These are phyloP conservation scores for Mortierella alpina DNA, from an alignment of 192 early-diverging fungal genomes.

Conservation along the genomic window DNA sequence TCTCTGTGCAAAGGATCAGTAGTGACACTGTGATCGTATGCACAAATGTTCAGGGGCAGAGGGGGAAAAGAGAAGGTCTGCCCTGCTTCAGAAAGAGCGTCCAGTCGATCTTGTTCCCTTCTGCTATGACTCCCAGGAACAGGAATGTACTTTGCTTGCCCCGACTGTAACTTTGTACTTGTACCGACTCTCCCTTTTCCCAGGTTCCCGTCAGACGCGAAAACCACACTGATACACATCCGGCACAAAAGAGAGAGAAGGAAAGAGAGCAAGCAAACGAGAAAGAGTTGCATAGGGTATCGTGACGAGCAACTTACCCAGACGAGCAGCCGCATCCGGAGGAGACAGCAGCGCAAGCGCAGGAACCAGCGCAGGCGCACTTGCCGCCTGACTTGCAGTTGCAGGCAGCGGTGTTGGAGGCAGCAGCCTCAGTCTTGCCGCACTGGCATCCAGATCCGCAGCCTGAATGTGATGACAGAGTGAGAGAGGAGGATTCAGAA, in stretches of 20 bases:
- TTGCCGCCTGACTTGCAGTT: slow-evolving; percentile 33
- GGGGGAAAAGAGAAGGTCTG: too few relatives aligned
- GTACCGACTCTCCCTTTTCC: not conserved
- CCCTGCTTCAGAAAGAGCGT: too few relatives aligned
- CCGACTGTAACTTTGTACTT: not conserved
- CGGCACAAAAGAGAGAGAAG: not conserved
- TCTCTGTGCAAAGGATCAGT: too few relatives aligned
- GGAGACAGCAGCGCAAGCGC: slow-evolving; percentile 29
- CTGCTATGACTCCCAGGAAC: too few relatives aligned
- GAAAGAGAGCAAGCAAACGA: not conserved
- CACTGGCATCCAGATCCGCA: slow-evolving; percentile 52
- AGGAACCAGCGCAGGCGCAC: slow-evolving; percentile 38
- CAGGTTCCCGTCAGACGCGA: too few relatives aligned
- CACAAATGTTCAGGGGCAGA: too few relatives aligned
- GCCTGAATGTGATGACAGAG: slow-evolving; percentile 1
- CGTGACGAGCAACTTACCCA: slow-evolving; percentile 23
- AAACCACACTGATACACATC: not conserved
- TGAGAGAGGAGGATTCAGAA: not conserved
- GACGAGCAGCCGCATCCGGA: slow-evolving; percentile 45
- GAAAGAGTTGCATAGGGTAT: not conserved
- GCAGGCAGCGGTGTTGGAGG: slow-evolving; percentile 20
- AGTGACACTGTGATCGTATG: too few relatives aligned
- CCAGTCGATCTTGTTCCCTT: too few relatives aligned
- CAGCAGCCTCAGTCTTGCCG: slow-evolving; percentile 27
- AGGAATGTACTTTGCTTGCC: too few relatives aligned